Evolutionary conservation across 345 rosid species (phyloP).

Genomic region (Tarenaya hassleriana): DNA sequence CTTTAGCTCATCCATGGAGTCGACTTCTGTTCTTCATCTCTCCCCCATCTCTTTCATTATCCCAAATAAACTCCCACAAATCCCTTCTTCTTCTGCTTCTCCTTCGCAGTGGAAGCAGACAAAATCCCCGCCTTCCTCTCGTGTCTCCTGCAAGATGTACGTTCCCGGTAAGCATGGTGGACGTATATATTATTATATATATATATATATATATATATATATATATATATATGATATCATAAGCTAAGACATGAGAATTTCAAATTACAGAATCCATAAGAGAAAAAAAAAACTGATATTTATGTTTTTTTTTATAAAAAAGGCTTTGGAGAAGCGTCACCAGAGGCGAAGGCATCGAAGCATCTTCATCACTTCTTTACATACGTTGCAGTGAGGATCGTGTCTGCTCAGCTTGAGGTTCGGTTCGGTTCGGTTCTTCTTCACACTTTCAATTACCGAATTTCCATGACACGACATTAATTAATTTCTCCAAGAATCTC

Average conservation of each 20-base stretch:
- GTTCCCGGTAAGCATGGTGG: constrained; percentile 21
- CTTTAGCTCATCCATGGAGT: constrained; percentile 10
- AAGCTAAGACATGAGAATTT: too few relatives aligned
- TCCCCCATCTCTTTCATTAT: constrained; percentile 15
- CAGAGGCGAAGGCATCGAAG: constrained; percentile 72
- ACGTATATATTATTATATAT: too few relatives aligned
- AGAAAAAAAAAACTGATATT: too few relatives aligned
- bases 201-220: not conserved
- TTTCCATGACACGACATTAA: too few relatives aligned
- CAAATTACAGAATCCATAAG: too few relatives aligned
- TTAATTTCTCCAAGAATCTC: too few relatives aligned
- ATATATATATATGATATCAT: not conserved
- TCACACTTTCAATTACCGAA: too few relatives aligned
- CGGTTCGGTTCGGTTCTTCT: not conserved
- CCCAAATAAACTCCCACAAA: constrained; percentile 6
- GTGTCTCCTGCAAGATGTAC: constrained; percentile 30
- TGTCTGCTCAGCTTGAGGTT: constrained; percentile 79
- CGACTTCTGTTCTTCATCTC: constrained; percentile 24
- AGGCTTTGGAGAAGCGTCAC: constrained; percentile 90
- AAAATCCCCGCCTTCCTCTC: constrained; percentile 15
- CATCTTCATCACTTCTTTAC: constrained; percentile 79
- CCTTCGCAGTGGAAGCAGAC: not conserved
- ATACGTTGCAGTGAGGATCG: constrained; percentile 65
- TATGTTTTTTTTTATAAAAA: not conserved
- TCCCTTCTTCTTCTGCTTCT: constrained; percentile 2